Evolutionary conservation across 2,329 filamentous ascomycete genomes (phyloP).

Genomic region (Neofusicoccum ribis): DNA sequence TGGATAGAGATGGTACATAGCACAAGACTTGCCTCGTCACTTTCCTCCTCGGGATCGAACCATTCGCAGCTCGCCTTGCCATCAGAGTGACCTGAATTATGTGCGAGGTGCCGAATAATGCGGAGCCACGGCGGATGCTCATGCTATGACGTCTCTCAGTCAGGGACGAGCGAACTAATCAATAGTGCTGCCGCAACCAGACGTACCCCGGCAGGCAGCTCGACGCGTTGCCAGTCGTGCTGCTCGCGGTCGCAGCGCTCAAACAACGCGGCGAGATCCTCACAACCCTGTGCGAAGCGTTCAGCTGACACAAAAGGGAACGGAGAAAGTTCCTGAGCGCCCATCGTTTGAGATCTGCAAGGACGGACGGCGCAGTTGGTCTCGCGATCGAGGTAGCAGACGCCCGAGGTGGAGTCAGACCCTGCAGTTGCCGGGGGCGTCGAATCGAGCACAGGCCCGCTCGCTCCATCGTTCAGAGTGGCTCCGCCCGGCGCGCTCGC

Average conservation of each 20-base stretch:
- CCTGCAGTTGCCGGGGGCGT: conserved; percentile 5
- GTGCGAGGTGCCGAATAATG: conserved; percentile 7
- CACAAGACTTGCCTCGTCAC: conserved; percentile 16
- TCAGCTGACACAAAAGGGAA: conserved; percentile 19
- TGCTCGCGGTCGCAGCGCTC: conserved; percentile 23
- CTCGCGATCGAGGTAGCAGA: background rate
- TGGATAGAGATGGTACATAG: background rate
- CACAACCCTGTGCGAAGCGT: conserved; percentile 34
- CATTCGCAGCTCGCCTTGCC: background rate
- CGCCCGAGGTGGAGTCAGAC: background rate
- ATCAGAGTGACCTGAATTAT: background rate
- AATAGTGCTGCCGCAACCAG: background rate
- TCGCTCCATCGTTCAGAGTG: background rate
- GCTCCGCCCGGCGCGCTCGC: background rate
- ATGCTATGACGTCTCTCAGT: conserved; percentile 8
- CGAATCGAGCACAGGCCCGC: background rate
- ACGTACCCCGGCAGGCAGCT: background rate
- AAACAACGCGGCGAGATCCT: conserved; percentile 24
- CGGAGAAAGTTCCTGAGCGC: background rate
- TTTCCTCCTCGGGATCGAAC: conserved; percentile 5
- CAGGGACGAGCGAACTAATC: background rate
- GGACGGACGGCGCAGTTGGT: background rate
- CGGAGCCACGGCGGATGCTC: background rate
- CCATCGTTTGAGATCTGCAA: conserved; percentile 6
- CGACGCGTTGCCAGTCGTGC: conserved; percentile 28